These are phyloP conservation scores for Pichiaceae sp. DNA, from an alignment of 1,139 yeast genomes.

Conservation along the genomic window DNA sequence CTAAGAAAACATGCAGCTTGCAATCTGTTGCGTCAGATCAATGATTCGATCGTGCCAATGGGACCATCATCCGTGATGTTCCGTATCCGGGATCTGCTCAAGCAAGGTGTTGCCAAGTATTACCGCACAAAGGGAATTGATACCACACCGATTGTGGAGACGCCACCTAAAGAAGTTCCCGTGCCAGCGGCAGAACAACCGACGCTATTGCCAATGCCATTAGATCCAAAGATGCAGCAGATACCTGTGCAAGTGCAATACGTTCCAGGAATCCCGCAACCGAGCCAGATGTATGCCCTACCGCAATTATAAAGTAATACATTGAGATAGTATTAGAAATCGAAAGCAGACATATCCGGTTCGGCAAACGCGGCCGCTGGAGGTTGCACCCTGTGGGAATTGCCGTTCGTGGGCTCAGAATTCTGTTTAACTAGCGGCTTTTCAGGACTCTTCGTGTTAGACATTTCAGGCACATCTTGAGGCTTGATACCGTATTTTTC, in stretches of 20 bases:
- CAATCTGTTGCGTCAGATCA: background rate
- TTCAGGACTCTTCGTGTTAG: too few relatives aligned
- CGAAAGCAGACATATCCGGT: constrained; percentile 76
- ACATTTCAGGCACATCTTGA: too few relatives aligned
- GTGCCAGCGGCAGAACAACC: too few relatives aligned
- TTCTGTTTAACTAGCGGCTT: too few relatives aligned
- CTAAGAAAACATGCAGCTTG: background rate
- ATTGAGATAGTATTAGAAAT: constrained; percentile 36
- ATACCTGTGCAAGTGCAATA: too few relatives aligned
- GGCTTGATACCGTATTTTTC: background rate
- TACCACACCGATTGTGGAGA: too few relatives aligned
- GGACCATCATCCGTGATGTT: background rate
- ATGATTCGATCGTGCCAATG: background rate
- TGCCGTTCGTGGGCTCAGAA: constrained; percentile 5
- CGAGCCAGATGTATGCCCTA: too few relatives aligned
- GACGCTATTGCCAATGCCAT: too few relatives aligned
- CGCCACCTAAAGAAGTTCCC: too few relatives aligned
- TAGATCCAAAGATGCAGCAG: too few relatives aligned
- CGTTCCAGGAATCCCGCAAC: too few relatives aligned
- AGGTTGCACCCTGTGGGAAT: constrained; percentile 24
- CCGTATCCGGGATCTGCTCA: background rate
- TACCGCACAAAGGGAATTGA: background rate
- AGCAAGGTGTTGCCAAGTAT: background rate
- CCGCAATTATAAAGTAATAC: too few relatives aligned
- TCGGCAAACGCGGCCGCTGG: constrained; percentile 58